phyloP scores from a whole-genome alignment of 257 asterid genomes.

The Salvia miltiorrhiza region DNA sequence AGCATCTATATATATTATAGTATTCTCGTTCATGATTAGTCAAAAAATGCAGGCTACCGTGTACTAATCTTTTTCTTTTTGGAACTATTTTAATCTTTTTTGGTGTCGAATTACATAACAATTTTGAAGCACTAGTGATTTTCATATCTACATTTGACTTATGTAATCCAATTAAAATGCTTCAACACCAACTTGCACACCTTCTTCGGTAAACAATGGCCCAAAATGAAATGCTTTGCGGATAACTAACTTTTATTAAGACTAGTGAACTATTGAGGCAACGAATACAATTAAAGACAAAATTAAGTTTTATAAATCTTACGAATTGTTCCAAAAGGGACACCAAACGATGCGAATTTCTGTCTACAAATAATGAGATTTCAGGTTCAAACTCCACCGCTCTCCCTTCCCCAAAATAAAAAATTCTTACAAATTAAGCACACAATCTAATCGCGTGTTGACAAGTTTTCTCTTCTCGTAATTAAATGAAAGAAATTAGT shows the following conservation, averaged over 20 bases:
- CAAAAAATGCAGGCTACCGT: constrained; percentile 11
- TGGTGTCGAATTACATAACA: constrained; percentile 24
- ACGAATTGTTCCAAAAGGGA: too few relatives aligned
- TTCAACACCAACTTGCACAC: constrained; percentile 24
- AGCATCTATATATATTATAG: not conserved
- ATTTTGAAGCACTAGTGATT: constrained; percentile 26
- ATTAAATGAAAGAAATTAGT: not conserved
- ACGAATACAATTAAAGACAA: too few relatives aligned
- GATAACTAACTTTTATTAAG: constrained; percentile 30
- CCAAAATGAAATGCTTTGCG: constrained; percentile 18
- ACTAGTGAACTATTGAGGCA: not conserved
- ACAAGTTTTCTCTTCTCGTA: not conserved
- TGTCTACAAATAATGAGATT: too few relatives aligned
- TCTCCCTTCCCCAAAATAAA: too few relatives aligned
- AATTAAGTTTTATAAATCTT: too few relatives aligned
- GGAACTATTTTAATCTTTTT: not conserved
- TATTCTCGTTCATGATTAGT: not conserved
- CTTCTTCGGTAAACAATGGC: constrained; percentile 20
- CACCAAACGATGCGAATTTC: too few relatives aligned
- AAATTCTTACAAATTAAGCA: too few relatives aligned
- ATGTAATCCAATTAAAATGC: constrained; percentile 31
- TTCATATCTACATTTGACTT: constrained; percentile 38
- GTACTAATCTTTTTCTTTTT: not conserved
- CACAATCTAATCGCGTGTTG: not conserved
- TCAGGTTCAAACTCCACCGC: too few relatives aligned